These are phyloP conservation scores for Teratosphaeria pseudoeucalypti DNA, from an alignment of 2,329 filamentous ascomycete genomes.

Conservation along the genomic window DNA sequence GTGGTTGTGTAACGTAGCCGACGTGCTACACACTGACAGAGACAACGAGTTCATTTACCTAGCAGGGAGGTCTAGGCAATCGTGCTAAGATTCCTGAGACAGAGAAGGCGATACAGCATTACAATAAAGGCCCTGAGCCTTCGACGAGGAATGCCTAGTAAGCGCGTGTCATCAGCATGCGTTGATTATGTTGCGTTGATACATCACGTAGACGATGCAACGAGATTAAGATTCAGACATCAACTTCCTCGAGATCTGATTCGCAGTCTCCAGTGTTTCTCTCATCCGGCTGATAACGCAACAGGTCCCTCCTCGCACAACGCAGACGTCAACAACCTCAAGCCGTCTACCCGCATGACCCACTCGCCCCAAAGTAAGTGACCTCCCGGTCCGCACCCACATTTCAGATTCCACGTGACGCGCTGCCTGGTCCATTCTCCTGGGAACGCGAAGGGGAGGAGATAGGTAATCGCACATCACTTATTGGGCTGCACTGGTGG, in stretches of 20 bases:
- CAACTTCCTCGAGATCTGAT: background rate
- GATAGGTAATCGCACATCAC: background rate
- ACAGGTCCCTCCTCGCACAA: background rate
- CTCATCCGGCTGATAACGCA: background rate
- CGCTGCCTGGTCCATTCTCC: background rate
- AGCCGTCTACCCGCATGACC: background rate
- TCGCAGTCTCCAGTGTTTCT: background rate
- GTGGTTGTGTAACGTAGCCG: background rate
- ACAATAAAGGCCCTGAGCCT: slow-evolving; percentile 33
- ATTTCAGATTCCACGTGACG: background rate
- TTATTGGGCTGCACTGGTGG: background rate
- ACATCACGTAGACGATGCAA: slow-evolving; percentile 33
- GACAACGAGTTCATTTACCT: slow-evolving; percentile 34
- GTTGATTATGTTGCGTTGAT: slow-evolving; percentile 34
- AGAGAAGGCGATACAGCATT: slow-evolving; percentile 30
- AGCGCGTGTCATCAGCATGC: slow-evolving; percentile 36
- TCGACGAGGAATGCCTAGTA: slow-evolving; percentile 38
- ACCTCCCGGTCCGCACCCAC: background rate
- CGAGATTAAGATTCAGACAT: background rate
- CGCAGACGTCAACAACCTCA: too few relatives aligned
- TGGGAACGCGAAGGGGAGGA: background rate
- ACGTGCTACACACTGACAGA: slow-evolving; percentile 33
- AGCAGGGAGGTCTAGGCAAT: background rate
- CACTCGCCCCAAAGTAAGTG: background rate
- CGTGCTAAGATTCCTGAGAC: background rate